These are phyloP conservation scores for Microbotryum silenes-acaulis DNA, from an alignment of 1,284 basidiomycete genomes.

Conservation along the genomic window DNA sequence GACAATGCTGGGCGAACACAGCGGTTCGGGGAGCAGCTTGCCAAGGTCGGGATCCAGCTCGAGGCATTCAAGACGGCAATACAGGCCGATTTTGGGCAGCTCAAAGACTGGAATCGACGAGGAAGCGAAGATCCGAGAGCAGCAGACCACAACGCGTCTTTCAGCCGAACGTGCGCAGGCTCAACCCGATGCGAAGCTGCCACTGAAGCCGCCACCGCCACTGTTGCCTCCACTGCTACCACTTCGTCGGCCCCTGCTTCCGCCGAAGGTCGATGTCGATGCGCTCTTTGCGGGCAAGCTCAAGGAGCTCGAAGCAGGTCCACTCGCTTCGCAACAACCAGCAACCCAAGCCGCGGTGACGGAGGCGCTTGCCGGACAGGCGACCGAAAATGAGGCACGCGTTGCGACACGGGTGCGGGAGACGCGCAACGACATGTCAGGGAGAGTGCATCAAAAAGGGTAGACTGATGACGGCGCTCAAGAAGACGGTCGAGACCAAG, in stretches of 20 bases:
- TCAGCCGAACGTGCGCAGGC: conserved; percentile 22
- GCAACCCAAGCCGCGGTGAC: conserved; percentile 20
- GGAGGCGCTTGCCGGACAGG: conserved; percentile 1
- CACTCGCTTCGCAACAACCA: conserved; percentile 6
- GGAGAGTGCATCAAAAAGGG: neutral
- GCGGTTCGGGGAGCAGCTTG: conserved; percentile 1
- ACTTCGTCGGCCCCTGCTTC: conserved; percentile 3
- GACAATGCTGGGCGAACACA: neutral
- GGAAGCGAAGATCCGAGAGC: conserved; percentile 25
- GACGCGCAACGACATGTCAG: neutral
- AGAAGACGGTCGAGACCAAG: neutral
- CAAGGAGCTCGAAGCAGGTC: conserved; percentile 17
- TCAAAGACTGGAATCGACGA: conserved; percentile 19
- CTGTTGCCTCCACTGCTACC: neutral
- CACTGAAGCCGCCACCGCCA: neutral
- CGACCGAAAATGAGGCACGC: neutral
- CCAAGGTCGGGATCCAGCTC: conserved; percentile 18
- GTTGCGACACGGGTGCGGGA: neutral
- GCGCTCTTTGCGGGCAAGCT: conserved; percentile 24
- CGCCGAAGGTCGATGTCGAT: conserved; percentile 15
- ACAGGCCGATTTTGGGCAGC: conserved; percentile 17
- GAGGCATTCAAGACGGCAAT: conserved; percentile 20
- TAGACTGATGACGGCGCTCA: neutral
- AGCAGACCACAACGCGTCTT: conserved; percentile 20
- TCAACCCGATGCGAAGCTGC: conserved; percentile 9